Evolutionary conservation across 768 basidiomycete genomes (phyloP), one percentile per base, ranked within the genome.

Genomic region (Lactarius hatsudake): DNA sequence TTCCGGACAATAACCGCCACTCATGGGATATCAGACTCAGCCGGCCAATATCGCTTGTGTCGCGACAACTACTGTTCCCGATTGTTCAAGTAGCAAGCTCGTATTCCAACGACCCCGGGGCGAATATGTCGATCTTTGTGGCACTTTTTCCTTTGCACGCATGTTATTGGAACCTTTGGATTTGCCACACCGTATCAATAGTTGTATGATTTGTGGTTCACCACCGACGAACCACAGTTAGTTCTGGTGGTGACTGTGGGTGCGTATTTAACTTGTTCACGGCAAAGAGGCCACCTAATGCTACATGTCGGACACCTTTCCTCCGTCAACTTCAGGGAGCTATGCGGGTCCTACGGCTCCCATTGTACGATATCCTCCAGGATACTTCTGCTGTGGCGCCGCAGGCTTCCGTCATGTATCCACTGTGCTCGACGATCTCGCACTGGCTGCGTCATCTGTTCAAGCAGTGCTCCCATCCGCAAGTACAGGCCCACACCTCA

Each of bases 311-410:
- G 23, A 51, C 23, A 9, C 51, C 1, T 32, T 56, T 56, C 7
- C 34, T 61, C 45, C 32, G 15, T 36, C 43, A 23, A 17, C n/a
- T 34, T 13, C 59, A 20, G 17, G 59, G 32, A 20, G 30, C 59
- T 10, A 23, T 32, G n/a, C 51, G 12, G 15, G 34, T 34, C 13
- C 32, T 43, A 61, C 42, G 12, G 30, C 20, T 15, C 30, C 45
- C 30, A 1, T 32, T 61, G 30, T 48, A n/a, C 43, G 30, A n/a
- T 45, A 61, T 23, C 60, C 60, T 20, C 42, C 43, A 45, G 45
- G 30, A 8, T 61, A 61, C 45, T 61, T 61, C 32, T n/a, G n/a
- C 45, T n/a, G 23, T 30, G 60, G 60, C 32, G 60, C 60, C 18
- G 43, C 60, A 34, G 60, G 60, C 6, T 61, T 61, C 45, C 43